Evolutionary conservation across 352 stramenopile genomes (phyloP), one percentile per base, ranked within the genome.

Genomic region (Pythium aquatile): DNA sequence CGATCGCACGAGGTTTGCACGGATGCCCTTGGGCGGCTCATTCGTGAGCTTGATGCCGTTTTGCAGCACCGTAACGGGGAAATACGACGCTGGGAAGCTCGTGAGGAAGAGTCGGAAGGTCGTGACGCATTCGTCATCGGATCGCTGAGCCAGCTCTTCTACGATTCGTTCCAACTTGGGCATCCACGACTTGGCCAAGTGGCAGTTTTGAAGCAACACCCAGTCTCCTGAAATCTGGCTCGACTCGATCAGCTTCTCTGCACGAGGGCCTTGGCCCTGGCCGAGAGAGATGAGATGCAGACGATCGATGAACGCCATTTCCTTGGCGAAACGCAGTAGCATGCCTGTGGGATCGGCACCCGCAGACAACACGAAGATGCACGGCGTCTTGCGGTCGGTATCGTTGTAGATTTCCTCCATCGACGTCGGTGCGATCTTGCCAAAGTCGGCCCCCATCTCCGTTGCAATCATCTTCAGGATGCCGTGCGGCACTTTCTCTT

Each of bases 321-420:
- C 88, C 53, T 96, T 95, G 4, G 93, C 93, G 68, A 97, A 98
- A 8, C 91, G 89, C 46, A 98, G 83, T 42, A 98, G 73, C 87
- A 98, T 97, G 0, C 85, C 88, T 5, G 93, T 98, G 8, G 93
- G 93, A 58, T 98, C 93, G 0, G 93, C 93, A 4, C 93, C 93
- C 3, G 88, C 91, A 0, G 87, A 97, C 2, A 98, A 66, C 44
- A 98, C 92, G 61, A 98, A 98, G 63, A 98, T 97, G 60, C 93
- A 97, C 11, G 93, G 93, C 9, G 93, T 98, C 58, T 91, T 93
- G 35, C 88, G 81, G 47, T 98, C 89, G 8, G 91, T 94, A 55
- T 97, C 91, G 53, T 74, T 82, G 77, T 97, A 98, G 55, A 98
- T 97, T 47, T 97, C 91, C 63, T 97, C 91, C 93, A 98, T 98